phyloP scores from a whole-genome alignment of 179 eudicot genomes.

The Pouteria campechiana region DNA sequence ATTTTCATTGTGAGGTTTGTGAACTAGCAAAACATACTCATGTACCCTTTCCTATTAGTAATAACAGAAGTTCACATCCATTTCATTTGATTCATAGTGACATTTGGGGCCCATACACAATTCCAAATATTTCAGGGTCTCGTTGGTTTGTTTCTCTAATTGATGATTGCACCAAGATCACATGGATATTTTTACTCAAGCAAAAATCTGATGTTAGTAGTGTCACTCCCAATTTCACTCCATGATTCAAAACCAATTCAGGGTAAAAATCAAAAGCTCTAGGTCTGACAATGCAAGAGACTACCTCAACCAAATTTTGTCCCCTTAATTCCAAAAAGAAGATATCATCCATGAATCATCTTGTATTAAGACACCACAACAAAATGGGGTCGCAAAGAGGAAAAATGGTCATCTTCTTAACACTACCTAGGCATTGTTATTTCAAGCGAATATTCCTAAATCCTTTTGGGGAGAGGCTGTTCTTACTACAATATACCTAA shows the following conservation, averaged over 20 bases:
- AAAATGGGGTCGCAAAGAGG: background rate
- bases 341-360: background rate
- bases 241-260: too few species aligned
- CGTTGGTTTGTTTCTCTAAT: background rate
- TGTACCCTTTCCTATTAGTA: background rate
- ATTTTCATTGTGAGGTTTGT: background rate
- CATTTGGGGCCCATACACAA: background rate
- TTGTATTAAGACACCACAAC: background rate
- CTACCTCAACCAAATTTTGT: background rate
- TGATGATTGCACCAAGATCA: background rate
- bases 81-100: too few species aligned
- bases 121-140: background rate
- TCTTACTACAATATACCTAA: background rate
- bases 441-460: too few species aligned
- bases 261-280: too few species aligned
- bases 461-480: background rate
- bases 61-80: too few species aligned
- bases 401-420: too few species aligned
- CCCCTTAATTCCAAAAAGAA: background rate
- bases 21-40: background rate
- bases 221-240: too few species aligned
- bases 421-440: too few species aligned
- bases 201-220: too few species aligned
- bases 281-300: too few species aligned
- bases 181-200: background rate